A percentile compares a stretch with the other conserved stretches of the same genome.
These are phyloP conservation scores for Rhizophagus clarus DNA, from an alignment of 192 early-diverging fungal genomes.

Conservation along the genomic window DNA sequence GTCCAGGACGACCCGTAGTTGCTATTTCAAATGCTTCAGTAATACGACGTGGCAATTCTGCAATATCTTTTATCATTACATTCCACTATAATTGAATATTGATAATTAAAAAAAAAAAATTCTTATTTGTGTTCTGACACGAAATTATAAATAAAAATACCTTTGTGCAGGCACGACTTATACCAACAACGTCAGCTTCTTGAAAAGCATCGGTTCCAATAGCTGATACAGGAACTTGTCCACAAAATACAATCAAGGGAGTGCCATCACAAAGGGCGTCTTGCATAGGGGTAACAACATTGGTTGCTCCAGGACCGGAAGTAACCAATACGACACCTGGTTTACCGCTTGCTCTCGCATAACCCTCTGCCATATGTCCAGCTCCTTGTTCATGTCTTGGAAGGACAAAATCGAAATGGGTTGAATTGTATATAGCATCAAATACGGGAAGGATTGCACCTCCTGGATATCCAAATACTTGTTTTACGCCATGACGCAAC, in stretches of 20 bases:
- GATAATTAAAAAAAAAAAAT: neutral
- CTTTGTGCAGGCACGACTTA: conserved; percentile 94
- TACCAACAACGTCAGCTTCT: conserved; percentile 97
- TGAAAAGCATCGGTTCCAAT: conserved; percentile 98
- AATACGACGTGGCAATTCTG: conserved; percentile 95
- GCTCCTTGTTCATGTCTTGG: conserved; percentile 98
- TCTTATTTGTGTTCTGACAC: too few species aligned
- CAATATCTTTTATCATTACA: conserved; percentile 96
- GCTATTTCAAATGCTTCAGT: conserved; percentile 99
- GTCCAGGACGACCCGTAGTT: conserved; percentile 91
- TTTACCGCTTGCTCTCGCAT: conserved; percentile 87
- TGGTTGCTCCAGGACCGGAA: conserved; percentile 96
- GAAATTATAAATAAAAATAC: neutral
- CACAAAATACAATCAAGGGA: conserved; percentile 94
- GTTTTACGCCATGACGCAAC: conserved; percentile 89
- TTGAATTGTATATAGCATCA: conserved; percentile 96
- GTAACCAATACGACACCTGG: conserved; percentile 81
- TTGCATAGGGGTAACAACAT: conserved; percentile 96
- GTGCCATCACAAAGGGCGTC: conserved; percentile 94
- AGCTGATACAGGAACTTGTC: conserved; percentile 89
- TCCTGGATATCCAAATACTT: conserved; percentile 97
- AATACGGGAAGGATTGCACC: conserved; percentile 98
- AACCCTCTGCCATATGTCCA: conserved; percentile 98
- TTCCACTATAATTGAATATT: conserved; percentile 70
- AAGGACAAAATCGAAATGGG: conserved; percentile 95